These are phyloP conservation scores for Aspergillus aculeatinus DNA, from an alignment of 2,329 filamentous ascomycete genomes.

Conservation along the genomic window DNA sequence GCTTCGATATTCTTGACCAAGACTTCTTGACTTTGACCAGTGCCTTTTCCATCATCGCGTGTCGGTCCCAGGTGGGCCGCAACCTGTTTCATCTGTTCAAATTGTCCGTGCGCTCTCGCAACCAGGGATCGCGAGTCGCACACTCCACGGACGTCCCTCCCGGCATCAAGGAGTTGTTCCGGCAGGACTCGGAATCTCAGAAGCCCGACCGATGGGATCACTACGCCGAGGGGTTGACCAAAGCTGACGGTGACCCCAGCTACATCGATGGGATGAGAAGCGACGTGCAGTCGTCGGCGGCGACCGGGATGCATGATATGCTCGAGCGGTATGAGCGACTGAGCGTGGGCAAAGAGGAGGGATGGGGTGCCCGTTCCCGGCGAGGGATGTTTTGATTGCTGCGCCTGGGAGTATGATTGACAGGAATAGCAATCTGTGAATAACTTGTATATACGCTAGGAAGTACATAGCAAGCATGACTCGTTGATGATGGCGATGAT, in stretches of 20 bases:
- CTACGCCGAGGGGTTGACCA: slow-evolving; percentile 16
- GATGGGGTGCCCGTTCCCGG: not conserved
- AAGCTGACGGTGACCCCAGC: slow-evolving; percentile 11
- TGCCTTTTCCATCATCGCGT: slow-evolving; percentile 26
- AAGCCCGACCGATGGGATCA: slow-evolving; percentile 9
- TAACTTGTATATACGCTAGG: not conserved
- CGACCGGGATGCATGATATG: slow-evolving; percentile 23
- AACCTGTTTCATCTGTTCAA: slow-evolving; percentile 29
- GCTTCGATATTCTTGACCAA: slow-evolving; percentile 25
- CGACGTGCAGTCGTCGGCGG: slow-evolving; percentile 5
- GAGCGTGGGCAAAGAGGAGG: slow-evolving; percentile 21
- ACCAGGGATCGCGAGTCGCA: slow-evolving; percentile 15
- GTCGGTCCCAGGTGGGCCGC: slow-evolving; percentile 24
- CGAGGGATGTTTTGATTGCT: not conserved
- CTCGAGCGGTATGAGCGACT: slow-evolving; percentile 24
- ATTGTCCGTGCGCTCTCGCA: slow-evolving; percentile 21
- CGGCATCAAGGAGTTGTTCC: slow-evolving; percentile 19
- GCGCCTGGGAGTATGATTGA: too few relatives aligned
- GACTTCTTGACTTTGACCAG: slow-evolving; percentile 28
- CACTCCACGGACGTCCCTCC: slow-evolving; percentile 13
- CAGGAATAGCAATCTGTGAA: too few relatives aligned
- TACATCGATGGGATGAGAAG: not conserved
- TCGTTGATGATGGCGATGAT: not conserved
- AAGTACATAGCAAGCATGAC: not conserved
- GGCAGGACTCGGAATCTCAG: slow-evolving; percentile 1